Evolutionary conservation across 2,329 filamentous ascomycete genomes (phyloP).

Genomic region (Cladosporium velox): DNA sequence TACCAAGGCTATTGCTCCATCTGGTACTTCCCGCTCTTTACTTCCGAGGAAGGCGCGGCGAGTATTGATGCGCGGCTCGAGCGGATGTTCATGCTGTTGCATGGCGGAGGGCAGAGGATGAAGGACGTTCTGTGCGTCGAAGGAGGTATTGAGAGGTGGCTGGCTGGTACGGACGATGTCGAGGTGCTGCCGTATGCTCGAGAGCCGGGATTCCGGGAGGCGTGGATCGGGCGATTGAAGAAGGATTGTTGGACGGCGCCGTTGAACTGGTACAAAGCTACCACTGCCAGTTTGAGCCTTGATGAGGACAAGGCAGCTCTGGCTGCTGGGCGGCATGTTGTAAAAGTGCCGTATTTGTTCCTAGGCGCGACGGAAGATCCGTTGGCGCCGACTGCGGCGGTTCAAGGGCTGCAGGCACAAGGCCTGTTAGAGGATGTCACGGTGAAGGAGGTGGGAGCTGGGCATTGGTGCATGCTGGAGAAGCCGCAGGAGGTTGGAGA

Average conservation of each 20-base stretch:
- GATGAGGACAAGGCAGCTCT: constrained; percentile 35
- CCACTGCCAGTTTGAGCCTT: constrained; percentile 28
- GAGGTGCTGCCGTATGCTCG: constrained; percentile 39
- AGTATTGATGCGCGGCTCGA: constrained; percentile 35
- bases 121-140: constrained; percentile 40
- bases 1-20: constrained; percentile 41
- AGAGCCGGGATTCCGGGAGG: constrained; percentile 31
- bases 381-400: constrained; percentile 25
- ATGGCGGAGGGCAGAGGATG: constrained; percentile 30
- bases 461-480: constrained; percentile 41
- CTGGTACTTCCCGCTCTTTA: constrained; percentile 51
- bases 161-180: constrained; percentile 21
- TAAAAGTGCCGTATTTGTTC: constrained; percentile 38
- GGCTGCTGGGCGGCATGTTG: constrained; percentile 18
- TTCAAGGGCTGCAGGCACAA: constrained; percentile 22
- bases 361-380: constrained; percentile 35
- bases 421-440: constrained; percentile 29
- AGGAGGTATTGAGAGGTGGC: constrained; percentile 37
- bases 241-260: constrained; percentile 39
- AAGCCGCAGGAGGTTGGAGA: constrained; percentile 32
- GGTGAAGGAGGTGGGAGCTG: constrained; percentile 35
- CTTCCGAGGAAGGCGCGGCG: constrained; percentile 40
- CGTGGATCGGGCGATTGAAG: constrained; percentile 36
- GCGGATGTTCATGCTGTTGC: constrained; percentile 23
- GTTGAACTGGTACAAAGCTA: constrained; percentile 40